Base-by-base conservation (phyloP, 2,329 filamentous ascomycete species). In the Exophiala sideris region DNA sequence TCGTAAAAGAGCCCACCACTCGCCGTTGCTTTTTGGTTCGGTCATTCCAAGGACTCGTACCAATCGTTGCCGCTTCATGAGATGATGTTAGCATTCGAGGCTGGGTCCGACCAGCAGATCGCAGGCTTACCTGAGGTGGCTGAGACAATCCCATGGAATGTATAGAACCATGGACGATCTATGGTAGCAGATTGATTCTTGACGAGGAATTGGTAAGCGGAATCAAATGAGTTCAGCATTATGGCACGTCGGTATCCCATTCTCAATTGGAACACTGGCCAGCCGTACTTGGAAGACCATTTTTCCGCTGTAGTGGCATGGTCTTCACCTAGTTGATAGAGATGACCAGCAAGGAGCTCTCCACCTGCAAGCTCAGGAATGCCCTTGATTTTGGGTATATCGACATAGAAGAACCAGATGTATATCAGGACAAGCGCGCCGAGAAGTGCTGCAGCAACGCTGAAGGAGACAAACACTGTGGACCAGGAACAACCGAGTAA, bases 31-130 rank as follows among this genome's bases (percentile, higher is more conserved):
- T 54, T 41, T 57, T 57, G 21, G 50, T 54, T 47, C 50, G 24
- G n/a, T 57, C 54, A 50, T 57, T 46, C 54, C 54, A 57, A 1
- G 54, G 54, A 40, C 41, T 54, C n/a, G 54, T 57, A 5, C 54
- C 54, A 36, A 56, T 56, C 40, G 53, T 56, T 3, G 49, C 53
- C 11, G 53, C 53, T 56, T 18, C 16, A 18, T 18, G 16, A 18
- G 16, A 18, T 18, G 3, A 18, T 2, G 16, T 18, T 3, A 18
- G 16, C 16, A 18, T 18, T 18, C 16, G 16, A 18, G 16, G 16
- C 3, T 18, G 16, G 16, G 16, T 3, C 3, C 16, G 3, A 18
- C 16, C 16, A 18, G 16, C 16, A 18, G 16, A 18, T 18, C 16
- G 16, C 16, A 18, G 9, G 35, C 29, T 18, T 11, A 24, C 40